phyloP scores from a whole-genome alignment of 2,329 filamentous ascomycete genomes.

The Verticillium nonalfalfae region DNA sequence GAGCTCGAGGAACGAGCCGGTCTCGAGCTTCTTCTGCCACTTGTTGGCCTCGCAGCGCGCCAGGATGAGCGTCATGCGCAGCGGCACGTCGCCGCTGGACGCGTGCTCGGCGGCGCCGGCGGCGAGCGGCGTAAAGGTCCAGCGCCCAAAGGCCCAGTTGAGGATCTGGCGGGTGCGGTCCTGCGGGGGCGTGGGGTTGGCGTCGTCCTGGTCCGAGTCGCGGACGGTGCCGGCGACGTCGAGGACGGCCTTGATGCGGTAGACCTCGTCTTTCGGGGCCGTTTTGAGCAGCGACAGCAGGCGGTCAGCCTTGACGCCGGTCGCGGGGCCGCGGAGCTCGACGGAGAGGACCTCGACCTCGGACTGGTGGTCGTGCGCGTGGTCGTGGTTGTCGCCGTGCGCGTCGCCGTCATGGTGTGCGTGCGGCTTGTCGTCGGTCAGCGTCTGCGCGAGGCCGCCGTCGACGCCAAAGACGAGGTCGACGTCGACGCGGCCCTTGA shows the following conservation, averaged over 20 bases:
- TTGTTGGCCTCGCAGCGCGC: conserved; percentile 67
- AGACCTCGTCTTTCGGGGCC: conserved; percentile 88
- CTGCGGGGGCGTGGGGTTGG: conserved; percentile 20
- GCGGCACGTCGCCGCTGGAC: conserved; percentile 45
- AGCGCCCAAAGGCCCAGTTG: conserved; percentile 96
- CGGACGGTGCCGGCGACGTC: conserved; percentile 38
- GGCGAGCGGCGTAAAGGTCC: conserved; percentile 70
- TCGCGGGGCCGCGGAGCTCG: conserved; percentile 45
- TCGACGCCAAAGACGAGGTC: conserved; percentile 85
- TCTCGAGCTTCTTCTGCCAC: conserved; percentile 70
- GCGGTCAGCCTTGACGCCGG: conserved; percentile 49
- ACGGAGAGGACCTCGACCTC: conserved; percentile 91
- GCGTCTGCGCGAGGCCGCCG: conserved; percentile 60
- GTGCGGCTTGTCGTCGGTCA: conserved; percentile 33
- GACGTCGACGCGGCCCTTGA: conserved; percentile 70
- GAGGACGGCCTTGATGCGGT: conserved; percentile 78
- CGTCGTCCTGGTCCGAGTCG: conserved; percentile 43
- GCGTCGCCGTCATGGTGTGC: conserved; percentile 20
- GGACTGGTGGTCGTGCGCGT: conserved; percentile 59
- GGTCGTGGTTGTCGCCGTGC: conserved; percentile 31
- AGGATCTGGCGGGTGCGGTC: conserved; percentile 65
- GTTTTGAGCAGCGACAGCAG: conserved; percentile 61
- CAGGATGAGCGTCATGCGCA: conserved; percentile 71
- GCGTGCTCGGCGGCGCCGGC: conserved; percentile 40
- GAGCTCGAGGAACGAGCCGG: conserved; percentile 45